Evolutionary conservation across 2,329 filamentous ascomycete species (phyloP), one percentile per base, ranked within the genome.

Genomic region (Amphichorda felina): DNA sequence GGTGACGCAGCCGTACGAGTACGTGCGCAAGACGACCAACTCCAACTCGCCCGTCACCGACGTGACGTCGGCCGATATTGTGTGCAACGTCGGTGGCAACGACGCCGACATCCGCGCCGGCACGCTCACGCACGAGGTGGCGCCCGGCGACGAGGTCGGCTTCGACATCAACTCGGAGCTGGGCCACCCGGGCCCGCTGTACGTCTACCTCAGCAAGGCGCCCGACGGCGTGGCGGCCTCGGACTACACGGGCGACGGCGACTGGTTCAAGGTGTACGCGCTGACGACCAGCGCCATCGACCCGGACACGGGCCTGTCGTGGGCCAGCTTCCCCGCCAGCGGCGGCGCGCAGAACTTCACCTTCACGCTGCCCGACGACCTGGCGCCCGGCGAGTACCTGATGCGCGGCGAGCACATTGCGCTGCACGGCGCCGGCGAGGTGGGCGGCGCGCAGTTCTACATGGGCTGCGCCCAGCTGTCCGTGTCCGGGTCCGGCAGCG

Each of bases 21-120:
- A 69, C 54, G 61, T 70, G 44, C 64, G 68, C 41, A 50, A 44
- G 38, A 61, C 61, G 45, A 59, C 53, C 42, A 60, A 60, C 48
- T 48, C 46, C 47, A 56, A 53, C 50, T 56, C 55, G 9, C 50
- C 55, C 32, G 56, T 57, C 46, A 43, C 42, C 36, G 53, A 57
- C 42, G 49, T 57, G 36, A 48, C 60, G 30, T 49, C 51, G 38
- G 51, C 49, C 36, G 50, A 43, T 41, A 49, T 60, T 34, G 39
- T 55, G 30, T 60, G 54, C 46, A 58, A 59, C 46, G 43, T 47
- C 28, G 54, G 53, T 31, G 52, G 49, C 19, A 43, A 50, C 30
- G 52, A 52, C 29, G 48, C 47, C 35, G 47, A 47, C 39, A 53
- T 50, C 10, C 48, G 37, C 15, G 41, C 41, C 19, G 26, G 24